A percentile compares a stretch with the other conserved stretches of the same genome.
phyloP scores from a whole-genome alignment of 2,329 filamentous ascomycete species.

The Venturia asperata region DNA sequence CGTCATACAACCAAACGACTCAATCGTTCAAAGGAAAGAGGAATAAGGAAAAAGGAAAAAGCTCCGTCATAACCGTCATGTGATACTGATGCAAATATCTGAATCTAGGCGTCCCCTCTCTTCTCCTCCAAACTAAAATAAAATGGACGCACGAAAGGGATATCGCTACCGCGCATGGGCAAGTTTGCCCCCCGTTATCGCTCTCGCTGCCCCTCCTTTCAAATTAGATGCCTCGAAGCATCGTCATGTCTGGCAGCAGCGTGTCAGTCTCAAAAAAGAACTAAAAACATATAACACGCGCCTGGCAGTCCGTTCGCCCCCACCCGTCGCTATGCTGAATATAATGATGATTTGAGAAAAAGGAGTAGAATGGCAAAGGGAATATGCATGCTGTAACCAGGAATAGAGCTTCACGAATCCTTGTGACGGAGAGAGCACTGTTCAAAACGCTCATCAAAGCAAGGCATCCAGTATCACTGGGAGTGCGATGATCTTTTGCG shows the following conservation, averaged over 20 bases:
- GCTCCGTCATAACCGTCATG: slow-evolving; percentile 12
- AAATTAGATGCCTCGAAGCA: background rate
- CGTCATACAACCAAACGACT: too few relatives aligned
- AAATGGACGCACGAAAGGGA: slow-evolving; percentile 5
- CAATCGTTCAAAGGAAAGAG: too few relatives aligned
- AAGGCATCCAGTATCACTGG: slow-evolving; percentile 1
- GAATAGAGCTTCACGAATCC: background rate
- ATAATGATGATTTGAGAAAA: background rate
- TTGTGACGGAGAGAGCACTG: background rate
- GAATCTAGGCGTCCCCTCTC: slow-evolving; percentile 7
- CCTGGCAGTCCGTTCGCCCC: background rate
- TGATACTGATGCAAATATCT: slow-evolving; percentile 19
- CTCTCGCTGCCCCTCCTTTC: background rate
- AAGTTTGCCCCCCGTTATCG: background rate
- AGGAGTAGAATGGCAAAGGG: background rate
- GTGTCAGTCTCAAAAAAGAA: background rate
- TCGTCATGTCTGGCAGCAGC: background rate
- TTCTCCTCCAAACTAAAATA: background rate
- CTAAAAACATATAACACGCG: background rate
- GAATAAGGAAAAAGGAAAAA: background rate
- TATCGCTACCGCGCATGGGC: background rate
- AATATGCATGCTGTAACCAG: background rate
- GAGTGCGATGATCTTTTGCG: slow-evolving; percentile 30
- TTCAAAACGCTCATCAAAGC: background rate
- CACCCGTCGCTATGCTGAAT: slow-evolving; percentile 17